A percentile compares a stretch with the other conserved stretches of the same genome.
phyloP scores from a whole-genome alignment of 306 rosid genomes.

The Chamaecrista fasciculata region DNA sequence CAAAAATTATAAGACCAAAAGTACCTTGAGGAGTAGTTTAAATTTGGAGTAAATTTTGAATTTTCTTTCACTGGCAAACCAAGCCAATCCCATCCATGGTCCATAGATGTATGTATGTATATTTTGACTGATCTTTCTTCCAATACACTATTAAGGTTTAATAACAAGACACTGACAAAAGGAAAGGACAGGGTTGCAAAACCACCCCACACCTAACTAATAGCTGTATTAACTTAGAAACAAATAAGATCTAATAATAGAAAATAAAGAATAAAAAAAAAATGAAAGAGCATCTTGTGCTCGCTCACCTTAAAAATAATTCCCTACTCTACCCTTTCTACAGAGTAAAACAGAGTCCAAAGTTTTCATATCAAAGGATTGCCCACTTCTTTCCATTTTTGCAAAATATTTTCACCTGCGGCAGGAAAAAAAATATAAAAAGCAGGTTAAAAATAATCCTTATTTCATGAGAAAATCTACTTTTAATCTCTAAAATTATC shows the following conservation, averaged over 20 bases:
- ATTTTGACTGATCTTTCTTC: conserved; percentile 38
- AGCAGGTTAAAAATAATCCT: conserved; percentile 3
- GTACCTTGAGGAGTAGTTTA: conserved; percentile 27
- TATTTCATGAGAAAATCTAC: too few relatives aligned
- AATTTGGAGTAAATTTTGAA: background rate
- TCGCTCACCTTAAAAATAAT: conserved; percentile 42
- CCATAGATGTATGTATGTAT: conserved; percentile 46
- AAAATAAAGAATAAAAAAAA: conserved; percentile 31
- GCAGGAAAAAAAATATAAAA: conserved; percentile 19
- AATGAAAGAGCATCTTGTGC: conserved; percentile 38
- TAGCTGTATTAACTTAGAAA: conserved; percentile 42
- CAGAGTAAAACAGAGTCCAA: conserved; percentile 34
- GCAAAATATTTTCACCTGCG: conserved; percentile 46
- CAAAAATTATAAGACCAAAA: too few relatives aligned
- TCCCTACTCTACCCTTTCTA: conserved; percentile 29
- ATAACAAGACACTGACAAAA: conserved; percentile 33
- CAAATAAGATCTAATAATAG: conserved; percentile 27
- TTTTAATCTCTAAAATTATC: too few relatives aligned
- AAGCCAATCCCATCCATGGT: conserved; percentile 50
- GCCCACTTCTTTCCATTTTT: conserved; percentile 26
- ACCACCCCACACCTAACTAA: conserved; percentile 46
- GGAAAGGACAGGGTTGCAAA: conserved; percentile 41
- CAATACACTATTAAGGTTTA: conserved; percentile 37
- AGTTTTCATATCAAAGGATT: conserved; percentile 27
- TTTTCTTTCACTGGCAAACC: conserved; percentile 32